Conservation (phyloP, 805 yeast species). For the Sugiyamaella lignohabitans region DNA sequence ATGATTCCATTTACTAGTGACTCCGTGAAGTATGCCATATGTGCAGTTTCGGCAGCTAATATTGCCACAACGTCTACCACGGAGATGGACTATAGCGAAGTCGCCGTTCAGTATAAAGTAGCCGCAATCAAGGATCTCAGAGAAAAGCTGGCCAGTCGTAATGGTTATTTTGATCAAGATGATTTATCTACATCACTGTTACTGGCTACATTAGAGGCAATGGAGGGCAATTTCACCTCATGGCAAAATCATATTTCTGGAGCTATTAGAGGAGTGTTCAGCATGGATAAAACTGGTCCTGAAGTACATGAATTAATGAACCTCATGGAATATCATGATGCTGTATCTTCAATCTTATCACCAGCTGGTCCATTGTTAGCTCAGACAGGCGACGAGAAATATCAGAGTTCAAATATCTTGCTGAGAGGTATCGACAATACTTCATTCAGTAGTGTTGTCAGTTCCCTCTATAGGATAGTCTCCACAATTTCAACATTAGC, state of each 20-base stretch:
- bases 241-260: constrained; percentile 18
- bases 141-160: background rate
- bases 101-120: constrained; percentile 4
- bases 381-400: background rate
- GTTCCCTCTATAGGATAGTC: constrained; percentile 1
- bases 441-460: constrained; percentile 3
- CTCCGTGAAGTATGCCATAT: constrained; percentile 15
- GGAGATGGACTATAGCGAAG: background rate
- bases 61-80: background rate
- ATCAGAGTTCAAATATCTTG: background rate
- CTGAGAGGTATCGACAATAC: constrained; percentile 6
- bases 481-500: background rate
- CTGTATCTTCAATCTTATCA: constrained; percentile 6
- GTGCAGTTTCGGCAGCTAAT: constrained; percentile 16
- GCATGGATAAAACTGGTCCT: constrained; percentile 1
- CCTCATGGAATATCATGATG: constrained; percentile 16
- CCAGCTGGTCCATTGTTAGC: background rate
- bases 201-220: constrained; percentile 15
- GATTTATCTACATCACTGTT: constrained; percentile 13
- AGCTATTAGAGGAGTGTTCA: constrained; percentile 10
- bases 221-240: constrained; percentile 10
- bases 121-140: constrained; percentile 12
- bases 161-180: constrained; percentile 8
- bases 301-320: constrained; percentile 5
- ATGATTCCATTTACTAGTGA: constrained; percentile 7